Percentiles rank a stretch among this genome's conserved stretches.
Conservation (phyloP, 345 rosid species). For the Hibiscus syriacus region DNA sequence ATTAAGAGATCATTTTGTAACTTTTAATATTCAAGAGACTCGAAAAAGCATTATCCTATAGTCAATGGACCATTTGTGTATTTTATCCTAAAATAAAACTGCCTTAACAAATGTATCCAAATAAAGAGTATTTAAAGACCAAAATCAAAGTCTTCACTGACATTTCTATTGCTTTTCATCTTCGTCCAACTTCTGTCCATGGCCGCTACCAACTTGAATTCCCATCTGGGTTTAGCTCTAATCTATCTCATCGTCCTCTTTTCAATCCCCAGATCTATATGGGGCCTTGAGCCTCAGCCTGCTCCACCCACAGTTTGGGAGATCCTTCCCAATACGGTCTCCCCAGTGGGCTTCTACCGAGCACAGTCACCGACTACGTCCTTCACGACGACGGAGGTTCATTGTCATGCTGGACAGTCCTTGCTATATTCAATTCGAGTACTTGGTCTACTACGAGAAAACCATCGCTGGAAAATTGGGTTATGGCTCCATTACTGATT, state of each 20-base stretch:
- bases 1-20: too few relatives aligned
- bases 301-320: conserved; percentile 50
- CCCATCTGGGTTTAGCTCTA: conserved; percentile 8
- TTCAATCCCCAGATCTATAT: conserved; percentile 17
- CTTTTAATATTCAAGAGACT: too few relatives aligned
- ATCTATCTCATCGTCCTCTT: conserved; percentile 14
- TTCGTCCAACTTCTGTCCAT: not conserved
- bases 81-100: too few relatives aligned
- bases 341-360: conserved; percentile 73
- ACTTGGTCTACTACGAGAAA: conserved; percentile 72
- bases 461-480: conserved; percentile 57
- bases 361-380: conserved; percentile 47
- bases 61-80: too few relatives aligned
- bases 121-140: not conserved
- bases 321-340: conserved; percentile 81
- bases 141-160: not conserved
- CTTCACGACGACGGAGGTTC: conserved; percentile 58
- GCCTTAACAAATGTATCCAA: too few relatives aligned
- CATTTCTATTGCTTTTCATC: not conserved
- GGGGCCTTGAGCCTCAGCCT: conserved; percentile 22
- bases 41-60: too few relatives aligned
- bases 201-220: conserved; percentile 4
- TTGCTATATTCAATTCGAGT: conserved; percentile 70
- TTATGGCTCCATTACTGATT: conserved; percentile 62
- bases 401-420: conserved; percentile 38